Percentiles rank a stretch among this genome's conserved stretches.
phyloP scores from a whole-genome alignment of 805 yeast genomes.

The Saccharomycopsis sp. region DNA sequence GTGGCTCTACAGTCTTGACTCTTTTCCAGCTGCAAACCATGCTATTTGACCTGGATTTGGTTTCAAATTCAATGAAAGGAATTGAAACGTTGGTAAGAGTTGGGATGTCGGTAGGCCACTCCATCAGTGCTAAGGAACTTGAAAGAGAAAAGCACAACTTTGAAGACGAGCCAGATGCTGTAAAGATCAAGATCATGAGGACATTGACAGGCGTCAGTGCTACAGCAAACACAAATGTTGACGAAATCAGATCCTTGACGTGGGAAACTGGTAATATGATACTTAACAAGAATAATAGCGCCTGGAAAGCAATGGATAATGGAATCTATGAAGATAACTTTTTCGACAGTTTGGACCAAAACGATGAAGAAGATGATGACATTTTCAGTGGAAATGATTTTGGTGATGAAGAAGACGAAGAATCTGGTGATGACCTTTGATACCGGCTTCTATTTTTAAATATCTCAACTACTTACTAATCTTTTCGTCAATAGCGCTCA shows the following conservation, averaged over 20 bases:
- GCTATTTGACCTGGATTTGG: slow-evolving; percentile 64
- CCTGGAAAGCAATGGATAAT: too few relatives aligned
- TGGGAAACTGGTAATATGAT: slow-evolving; percentile 19
- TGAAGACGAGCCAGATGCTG: slow-evolving; percentile 37
- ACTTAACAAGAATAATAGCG: neutral
- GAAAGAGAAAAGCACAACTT: slow-evolving; percentile 40
- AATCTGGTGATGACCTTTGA: too few relatives aligned
- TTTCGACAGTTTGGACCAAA: too few relatives aligned
- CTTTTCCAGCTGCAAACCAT: slow-evolving; percentile 46
- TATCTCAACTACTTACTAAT: too few relatives aligned
- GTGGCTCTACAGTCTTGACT: slow-evolving; percentile 80
- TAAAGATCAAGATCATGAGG: slow-evolving; percentile 42
- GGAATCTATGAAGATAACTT: too few relatives aligned
- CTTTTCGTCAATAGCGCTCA: too few relatives aligned
- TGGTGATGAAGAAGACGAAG: too few relatives aligned
- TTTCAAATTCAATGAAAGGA: slow-evolving; percentile 52
- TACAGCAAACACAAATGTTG: slow-evolving; percentile 3
- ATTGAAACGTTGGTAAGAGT: slow-evolving; percentile 81
- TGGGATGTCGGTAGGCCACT: slow-evolving; percentile 88
- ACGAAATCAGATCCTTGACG: slow-evolving; percentile 7
- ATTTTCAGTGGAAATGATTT: too few relatives aligned
- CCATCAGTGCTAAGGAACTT: slow-evolving; percentile 39
- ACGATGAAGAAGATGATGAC: too few relatives aligned
- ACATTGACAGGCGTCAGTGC: slow-evolving; percentile 48
- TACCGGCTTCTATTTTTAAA: too few relatives aligned